Evolutionary conservation across 192 early-diverging fungal species (phyloP), one percentile per base, ranked within the genome.

Genomic region (Linnemannia exigua): DNA sequence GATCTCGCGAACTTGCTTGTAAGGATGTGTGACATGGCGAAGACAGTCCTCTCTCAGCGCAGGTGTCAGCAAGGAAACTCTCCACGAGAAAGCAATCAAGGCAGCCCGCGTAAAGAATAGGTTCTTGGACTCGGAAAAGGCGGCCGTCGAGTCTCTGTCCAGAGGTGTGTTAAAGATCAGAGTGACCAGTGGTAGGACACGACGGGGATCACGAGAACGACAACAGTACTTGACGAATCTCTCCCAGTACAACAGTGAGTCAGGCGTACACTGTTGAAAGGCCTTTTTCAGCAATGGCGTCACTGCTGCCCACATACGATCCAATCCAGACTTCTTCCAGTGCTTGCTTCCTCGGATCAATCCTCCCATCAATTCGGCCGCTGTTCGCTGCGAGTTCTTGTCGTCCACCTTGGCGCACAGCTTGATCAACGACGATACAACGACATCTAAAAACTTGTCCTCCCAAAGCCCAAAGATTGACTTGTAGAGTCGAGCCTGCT

Each of bases 331-430:
- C 12, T 86, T 70, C 6, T 80, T 76, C 97, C 97, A 99, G 82
- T 98, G 95, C 84, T 98, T 99, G 71, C 91, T 92, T 7, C 97
- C 98, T 31, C 96, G 93, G 31, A 99, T 83, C 35, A 98, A 46
- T 6, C 98, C 98, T 5, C 90, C 93, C 6, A 96, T 70, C 31
- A 98, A 79, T 77, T 98, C 97, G 8, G 95, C 82, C 0, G 94
- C 96, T 1, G 96, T 95, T 20, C 97, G 90, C 81, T 98, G 98
- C 15, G 93, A 83, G 69, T 93, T 92, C 73, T 94, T 96, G 48
- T 96, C 94, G 74, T 95, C 94, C 11, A 90, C 87, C 33, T 90
- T 79, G 17, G 73, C 20, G 50, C 87, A 88, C 16, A 95, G 84
- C 41, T 69, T 80, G 51, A 88, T 88, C n/a, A 98, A 72, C 25